phyloP scores from a whole-genome alignment of 2,329 filamentous ascomycete species.

The Cytospora chrysosperma region DNA sequence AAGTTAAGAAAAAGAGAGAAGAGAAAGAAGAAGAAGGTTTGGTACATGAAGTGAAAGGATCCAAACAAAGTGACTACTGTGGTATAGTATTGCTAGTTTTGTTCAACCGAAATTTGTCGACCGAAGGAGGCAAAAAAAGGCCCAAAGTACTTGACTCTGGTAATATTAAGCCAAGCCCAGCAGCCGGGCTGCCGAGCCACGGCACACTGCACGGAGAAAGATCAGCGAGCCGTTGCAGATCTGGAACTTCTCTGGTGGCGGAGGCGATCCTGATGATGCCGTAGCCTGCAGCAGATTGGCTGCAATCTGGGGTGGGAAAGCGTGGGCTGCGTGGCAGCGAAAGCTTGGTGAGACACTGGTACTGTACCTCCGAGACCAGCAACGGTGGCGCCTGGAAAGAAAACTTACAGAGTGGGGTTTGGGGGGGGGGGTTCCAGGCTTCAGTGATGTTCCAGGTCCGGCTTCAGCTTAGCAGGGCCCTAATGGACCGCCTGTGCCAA shows the following conservation, averaged over 20 bases:
- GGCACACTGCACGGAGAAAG: neutral
- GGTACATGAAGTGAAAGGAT: neutral
- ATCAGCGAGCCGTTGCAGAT: slow-evolving; percentile 10
- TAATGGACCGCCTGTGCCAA: too few relatives aligned
- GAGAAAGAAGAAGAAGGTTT: neutral
- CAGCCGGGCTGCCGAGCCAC: neutral
- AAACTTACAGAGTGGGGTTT: neutral
- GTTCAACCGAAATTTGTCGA: neutral
- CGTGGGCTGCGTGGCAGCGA: neutral
- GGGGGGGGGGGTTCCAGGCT: neutral
- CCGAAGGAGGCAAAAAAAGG: neutral
- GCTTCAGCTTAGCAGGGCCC: too few relatives aligned
- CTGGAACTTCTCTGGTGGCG: slow-evolving; percentile 4
- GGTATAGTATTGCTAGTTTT: neutral
- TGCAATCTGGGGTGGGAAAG: neutral
- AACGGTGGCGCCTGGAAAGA: neutral
- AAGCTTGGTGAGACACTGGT: neutral
- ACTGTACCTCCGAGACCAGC: neutral
- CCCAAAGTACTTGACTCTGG: neutral
- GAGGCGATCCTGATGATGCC: slow-evolving; percentile 13
- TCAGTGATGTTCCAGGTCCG: neutral
- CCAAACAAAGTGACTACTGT: neutral
- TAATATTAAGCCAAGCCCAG: neutral
- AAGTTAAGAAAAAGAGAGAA: too few relatives aligned
- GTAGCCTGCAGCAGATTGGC: slow-evolving; percentile 13